Evolutionary conservation across 129 eudicot species (phyloP).

Genomic region (Artemisia annua): DNA sequence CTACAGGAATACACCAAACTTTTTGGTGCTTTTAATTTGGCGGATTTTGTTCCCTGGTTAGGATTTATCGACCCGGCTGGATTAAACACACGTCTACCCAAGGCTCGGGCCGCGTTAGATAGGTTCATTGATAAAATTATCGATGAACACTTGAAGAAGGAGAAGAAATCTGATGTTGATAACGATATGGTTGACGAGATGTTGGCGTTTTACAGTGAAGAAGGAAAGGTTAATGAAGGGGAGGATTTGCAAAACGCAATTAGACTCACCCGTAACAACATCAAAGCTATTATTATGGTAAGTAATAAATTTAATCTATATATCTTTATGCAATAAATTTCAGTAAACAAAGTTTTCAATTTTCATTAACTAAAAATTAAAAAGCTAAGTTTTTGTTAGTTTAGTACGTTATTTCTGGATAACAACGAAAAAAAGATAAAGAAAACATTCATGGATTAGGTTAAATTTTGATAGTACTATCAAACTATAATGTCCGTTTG

Average conservation of each 20-base stretch:
- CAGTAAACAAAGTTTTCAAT: too few relatives aligned
- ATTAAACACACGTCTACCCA: slow-evolving; percentile 43
- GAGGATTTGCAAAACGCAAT: slow-evolving; percentile 71
- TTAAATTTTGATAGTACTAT: too few relatives aligned
- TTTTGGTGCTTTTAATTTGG: slow-evolving; percentile 82
- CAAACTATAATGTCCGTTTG: too few relatives aligned
- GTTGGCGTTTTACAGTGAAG: slow-evolving; percentile 66
- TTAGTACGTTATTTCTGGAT: too few relatives aligned
- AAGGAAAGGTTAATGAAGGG: slow-evolving; percentile 46
- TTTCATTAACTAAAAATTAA: too few relatives aligned
- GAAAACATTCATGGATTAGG: too few relatives aligned
- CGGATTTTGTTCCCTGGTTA: slow-evolving; percentile 74
- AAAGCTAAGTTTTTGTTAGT: too few relatives aligned
- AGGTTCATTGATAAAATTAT: slow-evolving; percentile 75
- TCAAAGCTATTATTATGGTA: slow-evolving; percentile 94
- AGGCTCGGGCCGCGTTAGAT: slow-evolving; percentile 68
- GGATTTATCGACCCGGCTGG: slow-evolving; percentile 76
- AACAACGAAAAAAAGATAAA: too few relatives aligned
- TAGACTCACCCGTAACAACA: slow-evolving; percentile 63
- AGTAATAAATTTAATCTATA: not conserved
- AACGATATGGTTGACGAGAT: slow-evolving; percentile 87
- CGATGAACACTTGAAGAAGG: slow-evolving; percentile 64
- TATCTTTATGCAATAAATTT: too few relatives aligned
- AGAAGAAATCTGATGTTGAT: slow-evolving; percentile 23
- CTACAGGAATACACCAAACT: slow-evolving; percentile 81